phyloP scores from a whole-genome alignment of 768 basidiomycete genomes.

The Boletus huronensis region DNA sequence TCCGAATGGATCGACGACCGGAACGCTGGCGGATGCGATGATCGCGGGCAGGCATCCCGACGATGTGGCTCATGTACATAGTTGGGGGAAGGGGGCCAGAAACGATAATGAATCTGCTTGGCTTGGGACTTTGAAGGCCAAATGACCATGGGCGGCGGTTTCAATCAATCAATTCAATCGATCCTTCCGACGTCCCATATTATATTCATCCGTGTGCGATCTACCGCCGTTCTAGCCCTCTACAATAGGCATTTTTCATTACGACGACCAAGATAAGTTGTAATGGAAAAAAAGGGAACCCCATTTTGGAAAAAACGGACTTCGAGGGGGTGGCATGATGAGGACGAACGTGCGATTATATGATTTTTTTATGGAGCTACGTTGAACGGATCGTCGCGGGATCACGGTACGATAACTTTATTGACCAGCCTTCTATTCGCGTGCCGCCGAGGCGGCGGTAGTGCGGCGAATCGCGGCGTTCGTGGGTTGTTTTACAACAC shows the following conservation, averaged over 20 bases:
- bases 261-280: no score
- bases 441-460: not conserved
- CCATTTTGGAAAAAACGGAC: not conserved
- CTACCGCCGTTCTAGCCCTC: not conserved
- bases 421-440: no score
- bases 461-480: not conserved
- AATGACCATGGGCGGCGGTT: not conserved
- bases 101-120: no score
- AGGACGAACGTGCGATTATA: not conserved
- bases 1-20: not conserved
- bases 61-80: no score
- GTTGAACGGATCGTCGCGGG: not conserved
- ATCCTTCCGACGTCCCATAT: not conserved
- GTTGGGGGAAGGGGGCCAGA: no score
- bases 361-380: not conserved
- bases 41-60: not conserved
- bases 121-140: not conserved
- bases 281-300: not conserved
- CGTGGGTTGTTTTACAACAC: not conserved
- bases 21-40: not conserved
- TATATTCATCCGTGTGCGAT: no score
- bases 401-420: no score
- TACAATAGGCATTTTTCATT: not conserved
- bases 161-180: not conserved
- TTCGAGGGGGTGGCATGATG: not conserved